phyloP scores from a whole-genome alignment of 805 yeast genomes.

The Maudiozyma pseudohumilis region DNA sequence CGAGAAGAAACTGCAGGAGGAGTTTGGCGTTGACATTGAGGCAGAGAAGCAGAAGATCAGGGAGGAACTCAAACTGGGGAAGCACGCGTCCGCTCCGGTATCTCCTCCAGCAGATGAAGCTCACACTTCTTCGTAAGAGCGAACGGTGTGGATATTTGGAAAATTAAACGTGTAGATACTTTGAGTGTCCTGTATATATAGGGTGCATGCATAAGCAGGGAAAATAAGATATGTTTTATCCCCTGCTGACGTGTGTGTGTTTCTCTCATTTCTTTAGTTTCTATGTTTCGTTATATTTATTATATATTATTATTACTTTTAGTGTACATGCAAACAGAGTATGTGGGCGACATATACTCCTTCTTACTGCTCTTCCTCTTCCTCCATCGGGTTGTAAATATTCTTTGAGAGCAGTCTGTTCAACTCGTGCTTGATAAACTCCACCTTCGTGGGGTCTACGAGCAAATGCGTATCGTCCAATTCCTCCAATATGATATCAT shows the following conservation, averaged over 20 bases:
- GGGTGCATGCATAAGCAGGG: too few relatives aligned
- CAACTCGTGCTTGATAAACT: slow-evolving; percentile 65
- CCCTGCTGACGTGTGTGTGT: too few relatives aligned
- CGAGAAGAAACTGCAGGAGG: slow-evolving; percentile 58
- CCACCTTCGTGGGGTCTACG: slow-evolving; percentile 68
- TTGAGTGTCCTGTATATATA: too few relatives aligned
- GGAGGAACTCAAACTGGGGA: slow-evolving; percentile 3
- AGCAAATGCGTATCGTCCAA: slow-evolving; percentile 85
- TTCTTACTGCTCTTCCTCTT: slow-evolving; percentile 38
- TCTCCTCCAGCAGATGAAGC: slow-evolving; percentile 76
- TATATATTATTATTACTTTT: too few relatives aligned
- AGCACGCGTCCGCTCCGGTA: slow-evolving; percentile 29
- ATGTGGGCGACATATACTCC: too few relatives aligned
- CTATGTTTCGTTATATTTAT: too few relatives aligned
- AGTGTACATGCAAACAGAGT: too few relatives aligned
- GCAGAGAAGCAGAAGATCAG: slow-evolving; percentile 30
- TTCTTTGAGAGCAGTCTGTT: slow-evolving; percentile 70
- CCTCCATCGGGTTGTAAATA: slow-evolving; percentile 75
- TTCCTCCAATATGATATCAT: slow-evolving; percentile 69
- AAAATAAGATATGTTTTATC: too few relatives aligned
- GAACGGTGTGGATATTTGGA: too few relatives aligned
- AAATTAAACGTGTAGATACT: too few relatives aligned
- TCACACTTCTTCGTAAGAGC: too few relatives aligned
- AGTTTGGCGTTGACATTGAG: slow-evolving; percentile 51
- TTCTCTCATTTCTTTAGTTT: too few relatives aligned